phyloP scores from a whole-genome alignment of 257 asterid species.

The Anisodus acutangulus region DNA sequence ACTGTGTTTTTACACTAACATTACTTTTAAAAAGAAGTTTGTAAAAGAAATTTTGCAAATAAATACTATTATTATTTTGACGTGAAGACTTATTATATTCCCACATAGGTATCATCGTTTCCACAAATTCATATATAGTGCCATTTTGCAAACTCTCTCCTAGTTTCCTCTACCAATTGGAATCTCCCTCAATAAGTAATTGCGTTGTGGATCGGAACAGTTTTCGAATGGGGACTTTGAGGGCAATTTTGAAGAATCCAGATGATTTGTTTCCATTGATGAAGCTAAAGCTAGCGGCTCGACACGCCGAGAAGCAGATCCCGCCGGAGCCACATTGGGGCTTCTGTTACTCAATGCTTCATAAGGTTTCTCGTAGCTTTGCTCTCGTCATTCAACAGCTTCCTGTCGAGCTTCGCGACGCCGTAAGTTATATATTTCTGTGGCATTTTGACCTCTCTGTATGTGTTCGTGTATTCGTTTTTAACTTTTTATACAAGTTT shows the following conservation, averaged over 20 bases:
- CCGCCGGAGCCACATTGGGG: conserved; percentile 93
- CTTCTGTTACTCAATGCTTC: conserved; percentile 87
- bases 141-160: neutral
- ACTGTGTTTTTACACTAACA: no score
- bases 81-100: no score
- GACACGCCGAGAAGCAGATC: conserved; percentile 83
- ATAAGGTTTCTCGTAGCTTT: conserved; percentile 87
- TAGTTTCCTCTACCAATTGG: neutral
- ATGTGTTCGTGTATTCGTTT: neutral
- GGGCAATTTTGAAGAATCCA: conserved; percentile 78
- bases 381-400: conserved; percentile 93
- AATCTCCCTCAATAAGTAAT: neutral
- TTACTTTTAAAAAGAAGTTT: neutral
- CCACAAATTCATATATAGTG: neutral
- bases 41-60: neutral
- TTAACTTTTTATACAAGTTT: neutral
- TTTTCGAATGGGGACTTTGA: conserved; percentile 52
- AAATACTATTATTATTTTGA: no score
- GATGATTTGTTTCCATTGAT: conserved; percentile 84
- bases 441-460: neutral
- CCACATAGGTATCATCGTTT: neutral
- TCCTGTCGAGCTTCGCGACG: conserved; percentile 90
- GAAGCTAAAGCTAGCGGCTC: conserved; percentile 72
- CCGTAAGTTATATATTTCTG: conserved; percentile 52
- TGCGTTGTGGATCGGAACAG: neutral